These are phyloP conservation scores for Erysimum cheiri DNA, from an alignment of 441 rosid species.

Conservation along the genomic window DNA sequence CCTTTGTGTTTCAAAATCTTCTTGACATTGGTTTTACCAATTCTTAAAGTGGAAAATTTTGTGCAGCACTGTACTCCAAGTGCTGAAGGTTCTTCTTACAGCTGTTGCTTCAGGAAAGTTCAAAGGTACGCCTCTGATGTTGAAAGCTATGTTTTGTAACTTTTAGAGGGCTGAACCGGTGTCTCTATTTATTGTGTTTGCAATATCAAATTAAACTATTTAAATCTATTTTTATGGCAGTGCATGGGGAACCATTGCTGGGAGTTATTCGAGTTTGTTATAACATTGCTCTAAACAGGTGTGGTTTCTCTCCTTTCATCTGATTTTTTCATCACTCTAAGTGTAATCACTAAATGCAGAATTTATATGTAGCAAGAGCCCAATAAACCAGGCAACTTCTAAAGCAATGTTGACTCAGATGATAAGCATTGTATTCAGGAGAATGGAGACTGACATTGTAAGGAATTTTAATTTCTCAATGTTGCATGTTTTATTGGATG, in stretches of 20 bases:
- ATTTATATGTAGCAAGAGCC: slow-evolving; percentile 90
- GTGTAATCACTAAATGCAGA: slow-evolving; percentile 46
- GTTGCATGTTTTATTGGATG: slow-evolving; percentile 27
- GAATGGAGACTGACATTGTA: slow-evolving; percentile 97
- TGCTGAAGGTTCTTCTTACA: slow-evolving; percentile 95
- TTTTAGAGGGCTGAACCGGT: slow-evolving; percentile 4
- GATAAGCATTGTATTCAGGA: slow-evolving; percentile 92
- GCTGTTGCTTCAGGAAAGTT: slow-evolving; percentile 97
- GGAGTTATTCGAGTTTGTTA: slow-evolving; percentile 98
- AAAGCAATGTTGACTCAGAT: slow-evolving; percentile 99
- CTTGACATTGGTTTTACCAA: slow-evolving; percentile 36
- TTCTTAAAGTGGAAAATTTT: slow-evolving; percentile 39
- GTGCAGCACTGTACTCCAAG: slow-evolving; percentile 94
- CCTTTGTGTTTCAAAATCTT: slow-evolving; percentile 27
- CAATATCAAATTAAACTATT: slow-evolving; percentile 25
- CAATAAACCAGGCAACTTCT: slow-evolving; percentile 96
- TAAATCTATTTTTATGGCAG: slow-evolving; percentile 57
- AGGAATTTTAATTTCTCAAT: slow-evolving; percentile 39
- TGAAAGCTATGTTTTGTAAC: slow-evolving; percentile 36
- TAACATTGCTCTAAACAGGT: slow-evolving; percentile 98
- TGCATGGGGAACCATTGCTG: slow-evolving; percentile 96
- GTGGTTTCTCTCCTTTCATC: slow-evolving; percentile 33
- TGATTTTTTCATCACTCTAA: slow-evolving; percentile 32
- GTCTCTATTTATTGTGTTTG: slow-evolving; percentile 20
- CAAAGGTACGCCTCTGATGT: slow-evolving; percentile 63